Base-by-base conservation (phyloP, 2,329 filamentous ascomycete genomes). In the Talaromyces pinophilus region DNA sequence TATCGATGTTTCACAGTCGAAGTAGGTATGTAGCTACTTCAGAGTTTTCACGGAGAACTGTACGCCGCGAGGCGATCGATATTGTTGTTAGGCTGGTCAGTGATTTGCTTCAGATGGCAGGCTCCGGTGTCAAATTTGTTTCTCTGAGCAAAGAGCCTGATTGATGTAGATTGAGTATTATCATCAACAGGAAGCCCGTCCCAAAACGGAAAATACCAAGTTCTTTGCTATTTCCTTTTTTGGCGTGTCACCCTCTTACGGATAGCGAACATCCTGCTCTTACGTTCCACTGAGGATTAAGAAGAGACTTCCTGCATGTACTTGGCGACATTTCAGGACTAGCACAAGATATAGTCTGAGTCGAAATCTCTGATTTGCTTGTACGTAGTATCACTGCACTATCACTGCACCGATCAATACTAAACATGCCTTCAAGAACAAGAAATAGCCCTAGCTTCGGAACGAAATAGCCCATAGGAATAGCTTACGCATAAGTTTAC, bases 1-100 rank as follows among this genome's bases (percentile, higher is more conserved):
- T 57, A 11, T 22, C 11, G 33, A 25, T 57, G 54, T 57, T 40
- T 57, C n/a, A 15, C 7, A 33, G 10, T 33, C 13, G 7, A 3
- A 30, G 22, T 17, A 52, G 25, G 25, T 25, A 25, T 33, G 13
- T 22, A 28, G 4, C 17, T 15, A 19, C 25, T 54, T 15, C 22
- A 42, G 8, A 19, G 17, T 55, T 54, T 25, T 38, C 48, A 42
- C 61, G 61, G 61, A 55, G 61, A 17, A 55, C 48, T 63, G 22
- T 63, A 19, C 28, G 22, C 61, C 61, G 61, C 3, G 48, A 54
- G 35, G 25, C 46, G 42, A 46, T 30, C 25, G 5, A 1, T 33
- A 15, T 5, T 38, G 5, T 38, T 38, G 22, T 40, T 46, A 6
- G 38, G 28, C 22, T 15, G 5, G 22, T 50, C 5, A 3, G 15